These are phyloP conservation scores for Arxiozyma telluris DNA, from an alignment of 1,139 yeast genomes.

Conservation along the genomic window DNA sequence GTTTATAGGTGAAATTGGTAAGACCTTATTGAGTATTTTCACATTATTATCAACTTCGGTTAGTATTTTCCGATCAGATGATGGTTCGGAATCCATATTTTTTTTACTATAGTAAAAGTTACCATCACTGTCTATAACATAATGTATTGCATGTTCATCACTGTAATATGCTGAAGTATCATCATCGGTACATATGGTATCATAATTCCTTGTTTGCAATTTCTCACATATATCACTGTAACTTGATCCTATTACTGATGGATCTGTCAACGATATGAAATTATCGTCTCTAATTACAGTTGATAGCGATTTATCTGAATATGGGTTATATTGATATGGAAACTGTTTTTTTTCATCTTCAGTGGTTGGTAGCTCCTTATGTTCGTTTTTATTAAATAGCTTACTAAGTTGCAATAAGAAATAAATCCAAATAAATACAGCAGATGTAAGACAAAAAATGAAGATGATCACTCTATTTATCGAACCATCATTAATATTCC, in stretches of 20 bases:
- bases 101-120: slow-evolving; percentile 13
- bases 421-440: slow-evolving; percentile 5
- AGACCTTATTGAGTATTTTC: not conserved
- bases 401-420: slow-evolving; percentile 1
- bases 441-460: not conserved
- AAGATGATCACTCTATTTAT: slow-evolving; percentile 3
- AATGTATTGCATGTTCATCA: slow-evolving; percentile 16
- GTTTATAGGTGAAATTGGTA: not conserved
- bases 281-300: not conserved
- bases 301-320: not conserved
- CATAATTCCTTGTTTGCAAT: slow-evolving; percentile 1
- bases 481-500: not conserved
- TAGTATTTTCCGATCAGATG: no score
- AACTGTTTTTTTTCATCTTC: not conserved
- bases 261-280: not conserved
- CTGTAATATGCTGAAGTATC: slow-evolving; percentile 8
- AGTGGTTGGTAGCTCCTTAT: not conserved
- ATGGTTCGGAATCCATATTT: not conserved
- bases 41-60: not conserved
- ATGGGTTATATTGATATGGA: slow-evolving; percentile 2
- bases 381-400: not conserved
- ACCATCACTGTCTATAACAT: slow-evolving; percentile 19
- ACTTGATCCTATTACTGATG: not conserved
- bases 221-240: not conserved
- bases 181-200: slow-evolving; percentile 5